Base-by-base conservation (phyloP, 495 filamentous ascomycete genomes). In the Ramalina peruviana region DNA sequence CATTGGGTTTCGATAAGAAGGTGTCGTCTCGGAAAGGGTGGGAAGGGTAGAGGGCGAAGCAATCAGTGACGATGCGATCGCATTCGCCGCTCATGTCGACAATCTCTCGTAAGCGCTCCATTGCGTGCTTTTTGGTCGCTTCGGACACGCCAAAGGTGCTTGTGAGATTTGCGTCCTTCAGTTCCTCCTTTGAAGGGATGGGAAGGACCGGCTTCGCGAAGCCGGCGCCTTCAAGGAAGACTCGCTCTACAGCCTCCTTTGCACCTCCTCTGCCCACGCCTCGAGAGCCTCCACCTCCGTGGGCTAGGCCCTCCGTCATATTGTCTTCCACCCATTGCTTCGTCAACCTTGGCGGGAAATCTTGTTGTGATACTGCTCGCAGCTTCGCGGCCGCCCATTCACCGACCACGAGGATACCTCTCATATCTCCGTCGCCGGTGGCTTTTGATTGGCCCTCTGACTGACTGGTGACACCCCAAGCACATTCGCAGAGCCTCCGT, bases 351-450 rank as follows among this genome's bases (percentile, higher is more conserved):
- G 56, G 60, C 51, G 71, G 67, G 52, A 56, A 60, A 58, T 42
- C 56, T 48, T 23, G 53, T 56, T 36, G 58, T 42, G 51, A 60
- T 52, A 10, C 63, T 43, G 83, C 77, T 53, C 77, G 74, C 33
- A 96, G 66, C 57, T 86, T 86, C 26, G 82, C 75, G 30, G 92
- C 90, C 39, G 92, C 85, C 87, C 89, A 96, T 72, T 98, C 89
- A 25, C 85, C 86, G 7, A 90, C 85, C 9, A 98, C 92, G 71
- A 98, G 83, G 25, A 95, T 76, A 20, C 88, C 86, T 54, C 92
- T 78, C 33, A 98, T 82, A 62, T 98, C 92, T 36, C 92, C 92
- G 58, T 94, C 88, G 11, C 80, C 80, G 41, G 81, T 83, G 44
- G 82, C 69, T 43, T 56, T 62, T 42, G 58, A 61, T 63, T 72